Percentiles rank a stretch among this genome's conserved stretches.
phyloP scores from a whole-genome alignment of 129 eudicot species.

The Chrysanthemum makinoi region DNA sequence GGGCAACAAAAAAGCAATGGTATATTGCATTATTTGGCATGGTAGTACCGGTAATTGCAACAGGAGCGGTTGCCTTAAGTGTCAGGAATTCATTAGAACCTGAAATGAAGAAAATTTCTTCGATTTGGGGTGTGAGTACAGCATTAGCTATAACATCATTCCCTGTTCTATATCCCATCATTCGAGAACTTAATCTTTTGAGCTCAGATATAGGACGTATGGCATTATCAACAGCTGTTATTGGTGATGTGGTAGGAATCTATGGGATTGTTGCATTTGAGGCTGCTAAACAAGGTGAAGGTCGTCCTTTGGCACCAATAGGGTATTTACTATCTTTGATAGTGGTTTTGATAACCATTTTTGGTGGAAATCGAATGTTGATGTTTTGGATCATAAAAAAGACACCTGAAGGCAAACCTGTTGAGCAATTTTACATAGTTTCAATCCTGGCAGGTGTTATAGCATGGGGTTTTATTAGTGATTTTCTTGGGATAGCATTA shows the following conservation, averaged over 20 bases:
- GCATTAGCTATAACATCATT: conserved; percentile 66
- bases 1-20: conserved; percentile 66
- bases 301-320: conserved; percentile 41
- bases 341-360: conserved; percentile 14
- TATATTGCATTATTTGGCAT: conserved; percentile 50
- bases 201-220: conserved; percentile 80
- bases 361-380: conserved; percentile 42
- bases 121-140: conserved; percentile 61
- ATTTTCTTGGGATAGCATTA: conserved; percentile 65
- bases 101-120: conserved; percentile 36
- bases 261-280: conserved; percentile 51
- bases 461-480: conserved; percentile 53
- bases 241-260: conserved; percentile 66
- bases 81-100: conserved; percentile 33
- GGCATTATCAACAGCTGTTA: conserved; percentile 58
- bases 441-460: conserved; percentile 54
- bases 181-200: conserved; percentile 72
- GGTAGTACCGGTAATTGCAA: conserved; percentile 34
- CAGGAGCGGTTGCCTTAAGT: conserved; percentile 25
- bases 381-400: conserved; percentile 60
- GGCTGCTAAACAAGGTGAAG: conserved; percentile 70
- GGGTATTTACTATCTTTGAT: conserved; percentile 44
- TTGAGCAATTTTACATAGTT: conserved; percentile 63
- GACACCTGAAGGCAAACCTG: conserved; percentile 80
- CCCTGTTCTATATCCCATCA: conserved; percentile 68